These are phyloP conservation scores for Megacollybia marginata DNA, from an alignment of 768 basidiomycete species.

Conservation along the genomic window DNA sequence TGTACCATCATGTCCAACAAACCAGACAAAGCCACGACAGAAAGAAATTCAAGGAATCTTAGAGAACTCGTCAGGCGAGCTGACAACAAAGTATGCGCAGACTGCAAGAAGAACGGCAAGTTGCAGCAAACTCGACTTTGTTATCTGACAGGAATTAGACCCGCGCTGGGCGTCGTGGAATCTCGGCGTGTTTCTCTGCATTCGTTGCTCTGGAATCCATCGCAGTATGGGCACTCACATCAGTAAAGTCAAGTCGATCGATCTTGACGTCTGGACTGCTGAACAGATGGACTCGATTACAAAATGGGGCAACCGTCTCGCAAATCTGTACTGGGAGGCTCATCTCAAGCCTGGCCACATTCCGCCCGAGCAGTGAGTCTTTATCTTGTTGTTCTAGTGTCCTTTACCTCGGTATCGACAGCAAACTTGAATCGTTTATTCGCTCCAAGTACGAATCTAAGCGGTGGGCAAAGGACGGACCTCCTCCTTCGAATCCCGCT, in stretches of 20 bases:
- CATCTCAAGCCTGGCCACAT: conserved; percentile 88
- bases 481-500: conserved; percentile 76
- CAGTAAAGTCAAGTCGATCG: conserved; percentile 93
- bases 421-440: conserved; percentile 97
- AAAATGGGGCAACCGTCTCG: conserved; percentile 91
- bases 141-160: conserved; percentile 41
- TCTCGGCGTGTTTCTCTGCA: conserved; percentile 90
- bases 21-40: conserved; percentile 84
- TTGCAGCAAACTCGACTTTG: conserved; percentile 2
- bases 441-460: conserved; percentile 93
- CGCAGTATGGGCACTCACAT: conserved; percentile 98
- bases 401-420: conserved; percentile 20
- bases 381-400: neutral
- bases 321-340: conserved; percentile 96
- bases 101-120: conserved; percentile 91
- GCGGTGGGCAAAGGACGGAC: conserved; percentile 91
- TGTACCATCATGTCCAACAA: conserved; percentile 26
- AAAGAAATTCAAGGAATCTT: conserved; percentile 68
- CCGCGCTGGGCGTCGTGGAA: conserved; percentile 99
- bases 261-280: conserved; percentile 95
- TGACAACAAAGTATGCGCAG: conserved; percentile 92
- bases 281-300: conserved; percentile 95
- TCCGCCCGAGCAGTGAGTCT: conserved; percentile 88
- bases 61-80: conserved; percentile 82
- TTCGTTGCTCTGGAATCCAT: conserved; percentile 96